Conservation (phyloP, 805 yeast species). For the Saturnispora silvae region DNA sequence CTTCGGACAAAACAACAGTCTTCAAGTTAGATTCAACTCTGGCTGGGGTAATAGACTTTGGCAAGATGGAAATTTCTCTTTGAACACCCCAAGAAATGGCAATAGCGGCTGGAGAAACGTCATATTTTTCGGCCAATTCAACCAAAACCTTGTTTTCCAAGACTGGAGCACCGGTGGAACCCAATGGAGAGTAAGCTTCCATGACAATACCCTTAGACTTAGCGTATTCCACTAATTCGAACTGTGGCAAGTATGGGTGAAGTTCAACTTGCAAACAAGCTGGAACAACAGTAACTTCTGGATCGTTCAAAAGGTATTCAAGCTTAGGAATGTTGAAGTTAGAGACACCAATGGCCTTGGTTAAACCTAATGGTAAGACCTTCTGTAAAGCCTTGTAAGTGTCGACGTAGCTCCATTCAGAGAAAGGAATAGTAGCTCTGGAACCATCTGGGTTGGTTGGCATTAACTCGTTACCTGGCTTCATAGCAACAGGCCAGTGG, state of each 20-base stretch:
- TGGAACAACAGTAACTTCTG: constrained; percentile 46
- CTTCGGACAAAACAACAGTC: constrained; percentile 25
- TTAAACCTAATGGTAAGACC: constrained; percentile 41
- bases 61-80: constrained; percentile 36
- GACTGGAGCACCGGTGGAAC: constrained; percentile 47
- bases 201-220: constrained; percentile 42
- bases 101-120: constrained; percentile 39
- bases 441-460: constrained; percentile 28
- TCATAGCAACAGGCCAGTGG: constrained; percentile 52
- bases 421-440: constrained; percentile 23
- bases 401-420: constrained; percentile 33
- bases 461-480: constrained; percentile 28
- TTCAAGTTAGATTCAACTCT: constrained; percentile 30
- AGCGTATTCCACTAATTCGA: constrained; percentile 44
- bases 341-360: constrained; percentile 68
- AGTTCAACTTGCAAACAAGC: constrained; percentile 68
- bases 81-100: constrained; percentile 48
- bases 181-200: constrained; percentile 77
- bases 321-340: constrained; percentile 54
- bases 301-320: constrained; percentile 37
- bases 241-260: constrained; percentile 65
- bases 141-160: constrained; percentile 33
- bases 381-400: constrained; percentile 62
- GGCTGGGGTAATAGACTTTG: constrained; percentile 25
- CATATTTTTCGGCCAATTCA: constrained; percentile 35